A percentile compares a stretch with the other conserved stretches of the same genome.
phyloP scores from a whole-genome alignment of 176 grass and related monocot species.

The Poa pratensis region DNA sequence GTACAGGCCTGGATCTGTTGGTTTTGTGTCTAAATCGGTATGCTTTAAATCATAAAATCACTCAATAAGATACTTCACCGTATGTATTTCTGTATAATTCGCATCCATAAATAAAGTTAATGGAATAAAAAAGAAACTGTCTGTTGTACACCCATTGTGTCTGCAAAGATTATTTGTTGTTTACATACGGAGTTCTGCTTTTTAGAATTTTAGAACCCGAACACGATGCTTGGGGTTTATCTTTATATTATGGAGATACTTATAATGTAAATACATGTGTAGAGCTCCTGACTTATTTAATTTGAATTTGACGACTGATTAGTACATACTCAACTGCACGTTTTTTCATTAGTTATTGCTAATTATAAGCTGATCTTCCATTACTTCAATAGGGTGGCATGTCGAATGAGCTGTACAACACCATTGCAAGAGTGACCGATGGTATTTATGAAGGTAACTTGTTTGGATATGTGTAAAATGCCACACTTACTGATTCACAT shows the following conservation, averaged over 20 bases:
- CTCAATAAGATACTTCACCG: constrained; percentile 9
- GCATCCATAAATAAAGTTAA: background rate
- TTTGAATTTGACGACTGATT: background rate
- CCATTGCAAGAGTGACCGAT: constrained; percentile 95
- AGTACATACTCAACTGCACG: background rate
- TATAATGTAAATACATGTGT: constrained; percentile 5
- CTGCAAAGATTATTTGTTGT: background rate
- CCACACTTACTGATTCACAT: background rate
- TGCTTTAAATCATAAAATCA: constrained; percentile 11
- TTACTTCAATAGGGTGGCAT: constrained; percentile 82
- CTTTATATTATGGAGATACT: background rate
- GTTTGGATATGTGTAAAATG: constrained; percentile 11
- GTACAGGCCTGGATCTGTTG: constrained; percentile 96
- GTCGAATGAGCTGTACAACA: constrained; percentile 99
- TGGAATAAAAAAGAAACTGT: background rate
- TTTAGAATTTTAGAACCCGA: background rate
- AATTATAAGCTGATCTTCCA: constrained; percentile 10
- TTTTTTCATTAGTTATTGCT: background rate
- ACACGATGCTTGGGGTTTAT: background rate
- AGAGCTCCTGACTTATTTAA: background rate
- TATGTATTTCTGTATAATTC: constrained; percentile 20
- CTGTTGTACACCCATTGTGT: constrained; percentile 9
- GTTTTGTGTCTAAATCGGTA: constrained; percentile 99
- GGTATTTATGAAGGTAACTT: constrained; percentile 98
- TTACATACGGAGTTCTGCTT: background rate